Percentiles rank a stretch among this genome's conserved stretches.
Evolutionary conservation across 768 basidiomycete species (phyloP).

Genomic region (Termitomyces sp.): DNA sequence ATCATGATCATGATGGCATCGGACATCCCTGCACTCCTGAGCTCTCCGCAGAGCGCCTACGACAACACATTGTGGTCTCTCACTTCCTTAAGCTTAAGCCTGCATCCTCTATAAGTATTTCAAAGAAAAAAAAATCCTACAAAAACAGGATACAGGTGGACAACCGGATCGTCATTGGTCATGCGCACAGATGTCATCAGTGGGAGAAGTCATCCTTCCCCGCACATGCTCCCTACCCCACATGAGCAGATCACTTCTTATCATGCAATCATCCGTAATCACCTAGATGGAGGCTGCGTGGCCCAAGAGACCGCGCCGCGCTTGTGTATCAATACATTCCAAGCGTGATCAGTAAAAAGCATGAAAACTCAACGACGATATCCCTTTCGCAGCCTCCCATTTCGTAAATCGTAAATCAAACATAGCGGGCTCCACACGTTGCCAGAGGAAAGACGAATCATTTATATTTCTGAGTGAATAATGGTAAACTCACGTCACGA

Average conservation of each 20-base stretch:
- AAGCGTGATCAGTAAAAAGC: slow-evolving; percentile 13
- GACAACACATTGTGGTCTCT: not conserved
- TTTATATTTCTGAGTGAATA: slow-evolving; percentile 46
- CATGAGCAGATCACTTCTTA: not conserved
- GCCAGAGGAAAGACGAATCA: slow-evolving; percentile 36
- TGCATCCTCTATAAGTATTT: not conserved
- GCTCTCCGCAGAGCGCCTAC: not conserved
- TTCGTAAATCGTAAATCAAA: slow-evolving; percentile 5
- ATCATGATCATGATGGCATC: too few relatives aligned
- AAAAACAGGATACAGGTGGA: not conserved
- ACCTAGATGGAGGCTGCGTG: slow-evolving; percentile 10
- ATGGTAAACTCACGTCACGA: slow-evolving; percentile 57
- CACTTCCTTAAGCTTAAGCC: not conserved
- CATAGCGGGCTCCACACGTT: slow-evolving; percentile 13
- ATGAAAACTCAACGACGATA: slow-evolving; percentile 20
- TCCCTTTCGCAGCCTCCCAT: slow-evolving; percentile 4
- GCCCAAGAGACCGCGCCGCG: slow-evolving; percentile 9
- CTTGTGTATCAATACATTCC: slow-evolving; percentile 17
- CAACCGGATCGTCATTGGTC: not conserved
- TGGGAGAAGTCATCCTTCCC: not conserved
- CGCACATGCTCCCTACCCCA: not conserved
- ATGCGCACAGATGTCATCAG: not conserved
- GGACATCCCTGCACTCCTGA: too few relatives aligned
- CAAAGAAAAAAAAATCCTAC: not conserved
- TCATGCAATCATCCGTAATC: not conserved